Percentiles rank a stretch among this genome's conserved stretches.
Evolutionary conservation across 768 basidiomycete genomes (phyloP).

Genomic region (Naematelia encephala): DNA sequence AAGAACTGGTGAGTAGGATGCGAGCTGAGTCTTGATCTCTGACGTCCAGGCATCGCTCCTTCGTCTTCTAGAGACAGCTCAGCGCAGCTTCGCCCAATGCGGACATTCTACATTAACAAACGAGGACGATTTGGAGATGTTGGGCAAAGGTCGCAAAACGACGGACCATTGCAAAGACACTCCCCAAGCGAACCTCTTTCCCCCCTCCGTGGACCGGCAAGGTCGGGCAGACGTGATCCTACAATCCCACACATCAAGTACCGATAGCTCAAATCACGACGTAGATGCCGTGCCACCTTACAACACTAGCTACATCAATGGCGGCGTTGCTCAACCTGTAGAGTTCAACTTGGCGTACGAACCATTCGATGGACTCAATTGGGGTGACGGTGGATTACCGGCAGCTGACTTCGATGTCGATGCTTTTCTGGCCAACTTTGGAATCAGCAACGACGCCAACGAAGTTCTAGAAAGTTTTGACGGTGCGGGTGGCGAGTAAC

Average conservation of each 20-base stretch:
- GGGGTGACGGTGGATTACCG: background rate
- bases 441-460: slow-evolving; percentile 3
- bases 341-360: no score
- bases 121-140: slow-evolving; percentile 13
- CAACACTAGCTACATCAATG: no score
- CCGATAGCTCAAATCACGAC: no score
- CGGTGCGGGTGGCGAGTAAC: no score
- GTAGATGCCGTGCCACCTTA: no score
- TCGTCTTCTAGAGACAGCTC: slow-evolving; percentile 8
- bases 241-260: no score
- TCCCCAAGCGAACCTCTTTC: no score
- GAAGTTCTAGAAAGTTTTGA: no score
- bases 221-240: no score
- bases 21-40: no score
- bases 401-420: slow-evolving; percentile 10
- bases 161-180: background rate
- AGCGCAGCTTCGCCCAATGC: slow-evolving; percentile 1
- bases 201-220: no score
- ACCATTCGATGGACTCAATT: slow-evolving; percentile 4
- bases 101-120: background rate
- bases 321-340: no score
- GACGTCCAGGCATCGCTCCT: slow-evolving; percentile 3
- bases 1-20: slow-evolving; percentile 14
- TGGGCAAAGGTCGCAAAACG: slow-evolving; percentile 8
- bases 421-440: slow-evolving; percentile 9